Percentiles rank a stretch among this genome's conserved stretches.
Evolutionary conservation across 306 rosid genomes (phyloP).

Genomic region (Geum urbanum): DNA sequence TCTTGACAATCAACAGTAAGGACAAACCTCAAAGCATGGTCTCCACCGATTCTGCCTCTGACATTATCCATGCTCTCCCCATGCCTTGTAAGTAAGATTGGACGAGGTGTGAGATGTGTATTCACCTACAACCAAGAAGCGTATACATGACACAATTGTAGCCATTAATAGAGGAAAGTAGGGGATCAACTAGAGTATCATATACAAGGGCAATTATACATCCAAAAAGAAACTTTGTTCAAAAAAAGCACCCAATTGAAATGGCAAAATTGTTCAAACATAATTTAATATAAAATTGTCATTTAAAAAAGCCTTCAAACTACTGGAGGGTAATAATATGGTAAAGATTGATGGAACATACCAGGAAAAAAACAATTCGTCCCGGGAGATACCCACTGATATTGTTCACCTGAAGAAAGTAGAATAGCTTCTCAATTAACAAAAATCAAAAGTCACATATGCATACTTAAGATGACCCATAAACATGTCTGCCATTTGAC

Average conservation of each 20-base stretch:
- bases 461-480: not conserved
- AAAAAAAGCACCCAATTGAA: too few species aligned
- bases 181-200: not conserved
- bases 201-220: not conserved
- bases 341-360: constrained; percentile 35
- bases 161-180: not conserved
- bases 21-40: constrained; percentile 67
- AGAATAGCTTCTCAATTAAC: constrained; percentile 4
- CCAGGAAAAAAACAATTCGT: constrained; percentile 94
- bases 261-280: not conserved
- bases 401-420: constrained; percentile 77
- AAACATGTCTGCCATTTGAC: constrained; percentile 18
- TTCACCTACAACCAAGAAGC: constrained; percentile 56
- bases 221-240: too few species aligned
- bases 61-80: constrained; percentile 98
- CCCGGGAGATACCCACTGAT: constrained; percentile 99
- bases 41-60: constrained; percentile 95
- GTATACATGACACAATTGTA: not conserved
- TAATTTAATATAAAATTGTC: not conserved
- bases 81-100: constrained; percentile 93
- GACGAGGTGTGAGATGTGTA: constrained; percentile 97
- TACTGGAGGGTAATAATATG: not conserved
- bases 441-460: constrained; percentile 20
- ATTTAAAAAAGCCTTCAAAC: constrained; percentile 3
- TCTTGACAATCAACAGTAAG: constrained; percentile 1